Base-by-base conservation (phyloP, 2,329 filamentous ascomycete genomes). In the Exophiala dermatitidis region DNA sequence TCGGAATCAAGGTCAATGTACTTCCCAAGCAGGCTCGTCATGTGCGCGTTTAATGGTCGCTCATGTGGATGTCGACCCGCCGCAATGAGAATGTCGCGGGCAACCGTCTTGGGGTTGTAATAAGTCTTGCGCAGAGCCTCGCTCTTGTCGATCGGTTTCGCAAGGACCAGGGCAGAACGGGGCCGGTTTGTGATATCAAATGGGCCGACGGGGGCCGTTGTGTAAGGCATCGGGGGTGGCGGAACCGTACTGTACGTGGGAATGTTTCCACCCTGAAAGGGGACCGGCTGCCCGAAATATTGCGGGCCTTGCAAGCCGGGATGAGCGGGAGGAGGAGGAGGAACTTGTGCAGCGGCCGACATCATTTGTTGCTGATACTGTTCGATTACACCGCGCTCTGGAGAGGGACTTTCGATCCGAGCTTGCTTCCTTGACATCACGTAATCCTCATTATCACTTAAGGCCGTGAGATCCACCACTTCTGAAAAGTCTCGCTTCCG, bases 81-180 rank as follows among this genome's bases (percentile, higher is more conserved):
- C 10, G 80, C 78, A 46, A 85, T 75, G 7, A 86, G 69, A 4
- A 86, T 74, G 63, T 85, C 81, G 47, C 80, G 71, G 3, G 82
- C 82, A 55, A 86, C 82, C 0, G 80, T 85, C 42, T 75, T 73
- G 1, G 77, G 74, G 62, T 85, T 75, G 62, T 86, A 86, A 10
- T 67, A 72, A 4, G 72, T 72, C 55, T 77, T 77, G 29, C 72
- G 54, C 3, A 69, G 55, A 2, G 69, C 68, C 46, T 74, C 67
- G 28, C 58, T 57, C 46, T 63, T 61, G 2, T 69, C 63, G 10
- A 83, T 62, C 0, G 70, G 69, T 57, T 76, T 69, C 3, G 77
- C 73, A 34, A 77, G 50, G 26, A 57, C 49, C 19, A 19, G 19
- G 19, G 19, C 19, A 19, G 19, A 19, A 19, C 19, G 19, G 19